These are phyloP conservation scores for Eremochloa ophiuroides DNA, from an alignment of 176 grass and related monocot species.

Conservation along the genomic window DNA sequence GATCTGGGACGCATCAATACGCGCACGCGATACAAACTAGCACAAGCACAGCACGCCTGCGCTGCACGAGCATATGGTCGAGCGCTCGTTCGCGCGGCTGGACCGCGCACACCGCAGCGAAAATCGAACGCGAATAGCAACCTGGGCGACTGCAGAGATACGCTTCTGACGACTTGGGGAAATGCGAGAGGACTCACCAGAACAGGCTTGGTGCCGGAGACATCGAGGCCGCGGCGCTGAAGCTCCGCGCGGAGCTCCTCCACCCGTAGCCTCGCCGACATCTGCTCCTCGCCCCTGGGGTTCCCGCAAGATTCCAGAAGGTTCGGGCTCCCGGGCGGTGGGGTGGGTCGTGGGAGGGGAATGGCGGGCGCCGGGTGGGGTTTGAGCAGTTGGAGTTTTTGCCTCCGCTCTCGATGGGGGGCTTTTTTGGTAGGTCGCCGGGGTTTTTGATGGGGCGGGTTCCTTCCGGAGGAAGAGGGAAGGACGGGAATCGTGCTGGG, in stretches of 20 bases:
- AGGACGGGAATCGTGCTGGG: background rate
- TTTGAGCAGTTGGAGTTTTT: background rate
- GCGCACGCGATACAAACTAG: background rate
- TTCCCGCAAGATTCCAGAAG: background rate
- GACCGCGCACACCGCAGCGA: background rate
- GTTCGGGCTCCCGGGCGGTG: background rate
- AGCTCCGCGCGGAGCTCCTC: conserved; percentile 63
- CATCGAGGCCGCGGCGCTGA: conserved; percentile 47
- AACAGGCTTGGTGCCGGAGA: conserved; percentile 48
- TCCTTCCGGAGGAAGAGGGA: conserved; percentile 20
- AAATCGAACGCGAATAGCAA: background rate
- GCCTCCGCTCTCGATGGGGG: background rate
- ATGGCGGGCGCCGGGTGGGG: background rate
- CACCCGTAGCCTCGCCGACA: conserved; percentile 68
- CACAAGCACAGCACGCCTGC: background rate
- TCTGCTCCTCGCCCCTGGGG: background rate
- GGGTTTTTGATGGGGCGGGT: conserved; percentile 11
- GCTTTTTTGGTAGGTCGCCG: background rate
- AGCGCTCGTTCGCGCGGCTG: background rate
- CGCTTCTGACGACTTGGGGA: background rate
- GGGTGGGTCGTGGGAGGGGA: background rate
- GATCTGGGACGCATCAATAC: background rate
- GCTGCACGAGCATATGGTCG: background rate
- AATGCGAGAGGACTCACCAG: conserved; percentile 33
- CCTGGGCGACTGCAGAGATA: background rate